Evolutionary conservation across 192 early-diverging fungal species (phyloP).

Genomic region (Mortierella claussenii): DNA sequence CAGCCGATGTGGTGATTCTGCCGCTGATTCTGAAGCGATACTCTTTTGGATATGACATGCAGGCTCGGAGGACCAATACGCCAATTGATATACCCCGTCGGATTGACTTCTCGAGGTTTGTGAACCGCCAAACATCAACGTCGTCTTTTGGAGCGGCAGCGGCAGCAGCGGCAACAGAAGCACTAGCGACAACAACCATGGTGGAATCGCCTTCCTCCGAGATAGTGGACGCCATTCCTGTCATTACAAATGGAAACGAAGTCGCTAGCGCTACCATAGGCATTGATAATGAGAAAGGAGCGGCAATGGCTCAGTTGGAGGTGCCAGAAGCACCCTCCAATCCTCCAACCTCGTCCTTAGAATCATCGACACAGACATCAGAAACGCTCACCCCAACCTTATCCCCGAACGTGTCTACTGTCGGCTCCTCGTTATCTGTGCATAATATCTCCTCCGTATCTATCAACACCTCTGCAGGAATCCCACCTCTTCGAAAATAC

Average conservation of each 20-base stretch:
- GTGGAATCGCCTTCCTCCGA: too few relatives aligned
- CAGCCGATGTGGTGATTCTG: constrained; percentile 66
- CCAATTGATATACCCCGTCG: constrained; percentile 63
- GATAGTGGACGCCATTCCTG: too few relatives aligned
- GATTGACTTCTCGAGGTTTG: constrained; percentile 61
- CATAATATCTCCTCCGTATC: constrained; percentile 9
- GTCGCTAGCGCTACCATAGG: background rate
- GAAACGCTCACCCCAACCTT: background rate
- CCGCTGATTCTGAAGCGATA: constrained; percentile 80
- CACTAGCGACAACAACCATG: background rate
- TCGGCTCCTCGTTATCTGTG: constrained; percentile 33
- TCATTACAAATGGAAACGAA: background rate
- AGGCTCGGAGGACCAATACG: constrained; percentile 54
- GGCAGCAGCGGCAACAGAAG: background rate
- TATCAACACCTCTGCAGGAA: constrained; percentile 28
- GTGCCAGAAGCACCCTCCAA: background rate
- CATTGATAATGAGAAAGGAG: too few relatives aligned
- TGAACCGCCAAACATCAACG: constrained; percentile 54
- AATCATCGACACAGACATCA: background rate
- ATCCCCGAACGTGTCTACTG: background rate
- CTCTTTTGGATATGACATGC: constrained; percentile 52
- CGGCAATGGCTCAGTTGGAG: background rate
- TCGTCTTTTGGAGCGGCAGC: too few relatives aligned
- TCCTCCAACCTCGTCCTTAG: background rate
- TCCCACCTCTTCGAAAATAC: constrained; percentile 27